These are phyloP conservation scores for Yamadazyma taylorii DNA, from an alignment of 1,139 yeast species.

Conservation along the genomic window DNA sequence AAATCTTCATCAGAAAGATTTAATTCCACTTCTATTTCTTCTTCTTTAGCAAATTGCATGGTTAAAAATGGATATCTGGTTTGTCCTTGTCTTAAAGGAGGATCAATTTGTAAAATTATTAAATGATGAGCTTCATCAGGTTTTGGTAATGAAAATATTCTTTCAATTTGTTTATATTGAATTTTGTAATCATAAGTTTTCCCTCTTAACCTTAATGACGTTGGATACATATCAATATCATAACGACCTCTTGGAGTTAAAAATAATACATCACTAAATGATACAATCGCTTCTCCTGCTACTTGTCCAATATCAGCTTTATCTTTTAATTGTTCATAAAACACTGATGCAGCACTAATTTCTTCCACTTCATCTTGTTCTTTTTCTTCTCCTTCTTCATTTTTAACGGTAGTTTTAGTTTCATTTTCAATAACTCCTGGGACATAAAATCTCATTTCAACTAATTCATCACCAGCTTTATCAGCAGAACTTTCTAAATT, in stretches of 20 bases:
- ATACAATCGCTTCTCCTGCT: constrained; percentile 95
- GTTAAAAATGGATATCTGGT: constrained; percentile 93
- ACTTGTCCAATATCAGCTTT: constrained; percentile 96
- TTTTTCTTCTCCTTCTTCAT: constrained; percentile 39
- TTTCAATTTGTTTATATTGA: constrained; percentile 85
- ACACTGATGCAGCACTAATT: constrained; percentile 75
- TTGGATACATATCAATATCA: constrained; percentile 91
- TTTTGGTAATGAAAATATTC: constrained; percentile 88
- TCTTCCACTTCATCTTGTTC: constrained; percentile 53
- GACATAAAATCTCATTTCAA: constrained; percentile 88
- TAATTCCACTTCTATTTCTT: constrained; percentile 87
- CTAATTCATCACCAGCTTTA: constrained; percentile 90
- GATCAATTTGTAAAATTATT: constrained; percentile 87
- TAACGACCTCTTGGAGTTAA: constrained; percentile 98
- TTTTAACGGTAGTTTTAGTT: constrained; percentile 35
- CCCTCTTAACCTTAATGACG: constrained; percentile 89
- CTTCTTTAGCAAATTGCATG: constrained; percentile 84
- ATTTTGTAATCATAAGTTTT: constrained; percentile 97
- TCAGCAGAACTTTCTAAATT: constrained; percentile 54
- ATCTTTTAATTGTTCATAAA: constrained; percentile 89
- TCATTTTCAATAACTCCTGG: constrained; percentile 72
- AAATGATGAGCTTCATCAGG: constrained; percentile 92
- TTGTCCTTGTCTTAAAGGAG: constrained; percentile 89
- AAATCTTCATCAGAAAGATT: constrained; percentile 84
- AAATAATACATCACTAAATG: constrained; percentile 87